These are phyloP conservation scores for Pholiota adiposa DNA, from an alignment of 1,284 basidiomycete species.

Conservation along the genomic window DNA sequence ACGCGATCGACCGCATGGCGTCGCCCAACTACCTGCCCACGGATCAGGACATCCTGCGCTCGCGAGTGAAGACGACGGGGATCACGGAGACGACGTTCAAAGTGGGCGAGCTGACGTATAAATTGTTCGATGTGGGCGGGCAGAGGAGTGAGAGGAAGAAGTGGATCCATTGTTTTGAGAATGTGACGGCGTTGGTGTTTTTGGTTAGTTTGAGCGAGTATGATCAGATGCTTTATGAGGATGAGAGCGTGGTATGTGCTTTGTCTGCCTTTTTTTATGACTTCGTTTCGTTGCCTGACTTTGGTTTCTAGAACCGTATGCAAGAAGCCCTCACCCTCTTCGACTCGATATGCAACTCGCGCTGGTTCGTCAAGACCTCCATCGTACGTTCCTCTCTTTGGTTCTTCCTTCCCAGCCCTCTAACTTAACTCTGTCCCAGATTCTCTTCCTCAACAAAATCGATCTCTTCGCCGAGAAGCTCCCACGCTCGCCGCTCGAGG, in stretches of 20 bases:
- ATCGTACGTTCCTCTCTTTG: constrained; percentile 56
- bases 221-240: constrained; percentile 92
- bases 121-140: constrained; percentile 94
- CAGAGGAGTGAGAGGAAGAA: constrained; percentile 95
- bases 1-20: constrained; percentile 86
- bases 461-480: constrained; percentile 96
- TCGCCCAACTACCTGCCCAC: constrained; percentile 81
- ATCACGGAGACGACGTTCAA: constrained; percentile 96
- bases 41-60: constrained; percentile 94
- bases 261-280: constrained; percentile 11
- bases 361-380: constrained; percentile 92
- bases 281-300: constrained; percentile 3
- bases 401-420: not conserved
- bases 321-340: constrained; percentile 95
- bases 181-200: constrained; percentile 95
- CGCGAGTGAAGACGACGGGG: constrained; percentile 95
- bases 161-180: constrained; percentile 97
- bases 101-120: constrained; percentile 92
- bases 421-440: constrained; percentile 43
- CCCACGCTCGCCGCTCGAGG: constrained; percentile 81
- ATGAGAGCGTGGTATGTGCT: constrained; percentile 84
- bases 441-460: constrained; percentile 94
- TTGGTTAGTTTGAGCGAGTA: constrained; percentile 94
- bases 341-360: constrained; percentile 95
- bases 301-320: constrained; percentile 81